phyloP scores from a whole-genome alignment of 2,329 filamentous ascomycete genomes.

The Trichoderma oligosporum region DNA sequence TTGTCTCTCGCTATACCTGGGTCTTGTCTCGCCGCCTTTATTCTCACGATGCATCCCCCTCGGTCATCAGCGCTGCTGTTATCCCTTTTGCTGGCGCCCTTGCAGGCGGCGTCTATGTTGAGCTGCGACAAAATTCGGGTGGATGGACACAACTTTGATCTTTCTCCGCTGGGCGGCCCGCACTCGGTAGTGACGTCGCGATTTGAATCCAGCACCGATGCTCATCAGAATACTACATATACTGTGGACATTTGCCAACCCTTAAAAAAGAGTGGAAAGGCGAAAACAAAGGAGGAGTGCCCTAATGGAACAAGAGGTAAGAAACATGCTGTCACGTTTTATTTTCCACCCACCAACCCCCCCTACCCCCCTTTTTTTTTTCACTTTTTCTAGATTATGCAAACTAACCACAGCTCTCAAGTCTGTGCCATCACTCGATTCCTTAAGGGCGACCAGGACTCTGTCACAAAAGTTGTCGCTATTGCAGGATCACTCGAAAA shows the following conservation, averaged over 20 bases:
- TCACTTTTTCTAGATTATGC: too few relatives aligned
- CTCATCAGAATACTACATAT: conserved; percentile 67
- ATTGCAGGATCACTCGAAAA: conserved; percentile 69
- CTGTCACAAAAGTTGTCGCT: conserved; percentile 58
- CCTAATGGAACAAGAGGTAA: conserved; percentile 65
- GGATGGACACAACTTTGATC: conserved; percentile 59
- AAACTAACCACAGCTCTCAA: too few relatives aligned
- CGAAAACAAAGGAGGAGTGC: conserved; percentile 57
- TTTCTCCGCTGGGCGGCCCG: conserved; percentile 61
- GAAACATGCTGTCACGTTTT: too few relatives aligned
- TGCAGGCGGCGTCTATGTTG: conserved; percentile 47
- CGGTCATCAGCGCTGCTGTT: conserved; percentile 38
- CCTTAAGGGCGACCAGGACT: conserved; percentile 47
- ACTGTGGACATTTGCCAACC: conserved; percentile 72
- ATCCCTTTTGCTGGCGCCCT: conserved; percentile 36
- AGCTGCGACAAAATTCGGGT: conserved; percentile 60
- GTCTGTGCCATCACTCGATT: conserved; percentile 65
- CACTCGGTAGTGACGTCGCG: conserved; percentile 63
- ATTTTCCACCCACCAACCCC: too few relatives aligned
- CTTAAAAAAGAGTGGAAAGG: conserved; percentile 58
- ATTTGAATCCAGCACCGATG: conserved; percentile 49
- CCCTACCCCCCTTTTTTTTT: neutral
- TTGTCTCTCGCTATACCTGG: neutral
- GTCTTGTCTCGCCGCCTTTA: neutral
- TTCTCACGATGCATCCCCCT: conserved; percentile 39